Conservation (phyloP, 2,329 filamentous ascomycete genomes). For the Nannizziopsis arthrosporioides region DNA sequence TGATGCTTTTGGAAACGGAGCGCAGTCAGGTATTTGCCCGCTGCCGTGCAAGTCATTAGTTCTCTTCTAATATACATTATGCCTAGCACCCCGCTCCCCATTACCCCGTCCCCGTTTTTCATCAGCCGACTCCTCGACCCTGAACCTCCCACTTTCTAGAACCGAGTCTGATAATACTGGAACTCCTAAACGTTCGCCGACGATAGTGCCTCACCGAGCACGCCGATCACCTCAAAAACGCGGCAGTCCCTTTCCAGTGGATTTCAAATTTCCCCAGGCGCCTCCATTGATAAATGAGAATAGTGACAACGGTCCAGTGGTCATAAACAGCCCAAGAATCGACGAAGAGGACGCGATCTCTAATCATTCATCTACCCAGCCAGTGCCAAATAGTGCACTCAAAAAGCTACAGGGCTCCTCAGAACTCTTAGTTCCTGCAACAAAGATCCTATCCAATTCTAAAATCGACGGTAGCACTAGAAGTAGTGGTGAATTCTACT, state of each 20-base stretch:
- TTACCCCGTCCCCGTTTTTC: slow-evolving; percentile 26
- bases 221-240: slow-evolving; percentile 16
- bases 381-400: slow-evolving; percentile 17
- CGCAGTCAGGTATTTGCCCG: slow-evolving; percentile 29
- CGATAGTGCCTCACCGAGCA: slow-evolving; percentile 9
- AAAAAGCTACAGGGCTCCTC: slow-evolving; percentile 17
- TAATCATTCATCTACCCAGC: neutral
- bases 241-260: slow-evolving; percentile 29
- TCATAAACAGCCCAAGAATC: slow-evolving; percentile 1
- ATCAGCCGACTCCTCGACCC: slow-evolving; percentile 23
- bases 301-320: neutral
- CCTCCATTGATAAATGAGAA: slow-evolving; percentile 22
- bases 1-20: slow-evolving; percentile 31
- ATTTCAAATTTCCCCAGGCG: slow-evolving; percentile 48
- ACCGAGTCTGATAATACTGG: slow-evolving; percentile 23
- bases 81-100: slow-evolving; percentile 25
- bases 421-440: slow-evolving; percentile 27
- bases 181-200: slow-evolving; percentile 22
- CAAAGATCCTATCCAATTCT: slow-evolving; percentile 38
- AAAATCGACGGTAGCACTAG: slow-evolving; percentile 59
- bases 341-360: neutral
- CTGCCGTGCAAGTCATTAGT: neutral
- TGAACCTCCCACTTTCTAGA: slow-evolving; percentile 21
- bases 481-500: slow-evolving; percentile 91
- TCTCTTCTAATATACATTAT: neutral